Evolutionary conservation across 208 protist genomes (phyloP).

Genomic region (Herpetomonas samuelpessoai): DNA sequence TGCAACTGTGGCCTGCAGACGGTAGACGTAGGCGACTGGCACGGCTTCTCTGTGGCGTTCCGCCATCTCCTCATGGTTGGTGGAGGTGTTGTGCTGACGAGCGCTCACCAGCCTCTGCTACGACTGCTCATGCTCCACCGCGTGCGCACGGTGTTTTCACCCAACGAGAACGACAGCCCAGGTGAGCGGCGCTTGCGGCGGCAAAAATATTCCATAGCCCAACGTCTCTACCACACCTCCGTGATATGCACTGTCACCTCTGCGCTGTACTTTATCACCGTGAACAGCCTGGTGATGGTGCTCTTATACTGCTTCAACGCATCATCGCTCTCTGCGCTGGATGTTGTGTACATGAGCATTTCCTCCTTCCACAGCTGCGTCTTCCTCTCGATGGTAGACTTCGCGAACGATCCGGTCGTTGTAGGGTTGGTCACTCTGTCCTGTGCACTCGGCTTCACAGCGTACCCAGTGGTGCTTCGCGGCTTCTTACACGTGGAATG

Average conservation of each 20-base stretch:
- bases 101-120: conserved; percentile 56
- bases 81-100: conserved; percentile 68
- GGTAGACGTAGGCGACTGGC: conserved; percentile 53
- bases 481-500: conserved; percentile 47
- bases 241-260: conserved; percentile 45
- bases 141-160: conserved; percentile 36
- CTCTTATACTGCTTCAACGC: conserved; percentile 37
- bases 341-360: conserved; percentile 39
- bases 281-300: conserved; percentile 36
- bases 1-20: conserved; percentile 78
- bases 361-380: conserved; percentile 73
- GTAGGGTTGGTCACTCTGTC: conserved; percentile 38
- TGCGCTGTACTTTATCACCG: conserved; percentile 40
- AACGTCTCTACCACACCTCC: conserved; percentile 47
- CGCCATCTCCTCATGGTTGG: conserved; percentile 61
- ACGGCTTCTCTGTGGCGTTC: conserved; percentile 20
- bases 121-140: conserved; percentile 59
- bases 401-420: conserved; percentile 36
- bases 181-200: conserved; percentile 33
- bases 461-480: conserved; percentile 63
- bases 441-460: conserved; percentile 71
- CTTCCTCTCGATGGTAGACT: conserved; percentile 62
- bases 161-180: conserved; percentile 34
- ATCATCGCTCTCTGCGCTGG: conserved; percentile 27
- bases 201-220: conserved; percentile 31